Percentiles rank a stretch among this genome's conserved stretches.
Evolutionary conservation across 768 basidiomycete species (phyloP).

Genomic region (Dioszegia crocea): DNA sequence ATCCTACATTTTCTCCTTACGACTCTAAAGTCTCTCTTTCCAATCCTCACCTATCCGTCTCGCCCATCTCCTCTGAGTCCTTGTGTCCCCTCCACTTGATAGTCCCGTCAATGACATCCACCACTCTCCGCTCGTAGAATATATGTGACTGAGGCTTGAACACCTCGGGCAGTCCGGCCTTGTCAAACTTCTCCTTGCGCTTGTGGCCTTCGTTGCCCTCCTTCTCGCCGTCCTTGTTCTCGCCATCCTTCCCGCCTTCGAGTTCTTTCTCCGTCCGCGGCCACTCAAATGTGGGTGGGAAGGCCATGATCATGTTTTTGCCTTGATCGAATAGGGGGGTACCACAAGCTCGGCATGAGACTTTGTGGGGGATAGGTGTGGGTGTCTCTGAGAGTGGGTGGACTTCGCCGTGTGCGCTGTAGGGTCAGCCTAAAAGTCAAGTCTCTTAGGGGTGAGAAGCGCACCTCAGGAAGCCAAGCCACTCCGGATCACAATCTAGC

Average conservation of each 20-base stretch:
- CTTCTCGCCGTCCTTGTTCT: neutral
- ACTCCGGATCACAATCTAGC: conserved; percentile 28
- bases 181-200: conserved; percentile 10
- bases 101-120: conserved; percentile 35
- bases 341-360: conserved; percentile 40
- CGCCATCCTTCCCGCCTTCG: conserved; percentile 13
- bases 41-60: conserved; percentile 17
- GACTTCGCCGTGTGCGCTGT: conserved; percentile 40
- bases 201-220: conserved; percentile 11
- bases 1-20: too few species aligned
- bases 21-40: too few species aligned
- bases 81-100: conserved; percentile 36
- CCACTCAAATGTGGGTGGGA: conserved; percentile 39
- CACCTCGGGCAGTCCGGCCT: conserved; percentile 26
- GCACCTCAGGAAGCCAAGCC: conserved; percentile 36
- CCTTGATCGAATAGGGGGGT: conserved; percentile 40
- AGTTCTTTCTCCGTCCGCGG: conserved; percentile 30
- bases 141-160: conserved; percentile 33
- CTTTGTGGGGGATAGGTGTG: conserved; percentile 37
- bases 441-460: neutral
- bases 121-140: conserved; percentile 35
- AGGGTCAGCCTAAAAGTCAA: neutral
- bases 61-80: conserved; percentile 31
- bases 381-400: conserved; percentile 36
- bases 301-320: conserved; percentile 42